Conservation (phyloP, 2,329 filamentous ascomycete species). For the Aspergillus piperis region DNA sequence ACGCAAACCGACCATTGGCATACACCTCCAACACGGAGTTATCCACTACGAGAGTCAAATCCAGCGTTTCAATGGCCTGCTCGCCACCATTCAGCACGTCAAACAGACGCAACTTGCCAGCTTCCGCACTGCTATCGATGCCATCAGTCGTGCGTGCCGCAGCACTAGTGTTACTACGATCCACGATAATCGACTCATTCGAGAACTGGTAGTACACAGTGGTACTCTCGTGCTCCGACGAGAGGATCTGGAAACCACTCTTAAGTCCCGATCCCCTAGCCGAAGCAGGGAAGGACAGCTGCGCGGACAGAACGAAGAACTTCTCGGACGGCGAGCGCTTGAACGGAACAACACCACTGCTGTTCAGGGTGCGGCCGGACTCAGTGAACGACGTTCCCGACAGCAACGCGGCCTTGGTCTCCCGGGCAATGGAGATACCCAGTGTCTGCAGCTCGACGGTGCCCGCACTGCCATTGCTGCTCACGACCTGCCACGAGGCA, state of each 20-base stretch:
- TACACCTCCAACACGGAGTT: constrained; percentile 21
- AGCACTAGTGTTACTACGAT: constrained; percentile 22
- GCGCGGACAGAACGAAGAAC: constrained; percentile 15
- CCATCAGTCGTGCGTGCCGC: constrained; percentile 16
- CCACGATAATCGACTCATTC: constrained; percentile 23
- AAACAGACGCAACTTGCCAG: constrained; percentile 20
- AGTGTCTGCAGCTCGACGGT: constrained; percentile 17
- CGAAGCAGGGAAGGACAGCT: constrained; percentile 10
- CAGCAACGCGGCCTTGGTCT: constrained; percentile 17
- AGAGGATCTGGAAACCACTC: constrained; percentile 20
- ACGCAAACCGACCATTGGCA: constrained; percentile 24
- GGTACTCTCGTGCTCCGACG: constrained; percentile 17
- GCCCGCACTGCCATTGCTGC: background rate
- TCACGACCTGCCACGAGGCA: constrained; percentile 14
- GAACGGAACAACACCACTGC: constrained; percentile 6
- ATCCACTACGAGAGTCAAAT: constrained; percentile 23
- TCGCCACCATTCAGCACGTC: constrained; percentile 9
- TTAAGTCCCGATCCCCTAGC: constrained; percentile 11
- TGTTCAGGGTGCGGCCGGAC: background rate
- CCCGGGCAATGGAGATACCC: constrained; percentile 21
- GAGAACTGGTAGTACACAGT: constrained; percentile 25
- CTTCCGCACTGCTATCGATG: constrained; percentile 11
- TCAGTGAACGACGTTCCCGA: constrained; percentile 4
- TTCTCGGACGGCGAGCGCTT: constrained; percentile 8
- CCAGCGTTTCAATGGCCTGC: constrained; percentile 18